These are phyloP conservation scores for Staphylotrichum tortipilum DNA, from an alignment of 495 filamentous ascomycete genomes.

Conservation along the genomic window DNA sequence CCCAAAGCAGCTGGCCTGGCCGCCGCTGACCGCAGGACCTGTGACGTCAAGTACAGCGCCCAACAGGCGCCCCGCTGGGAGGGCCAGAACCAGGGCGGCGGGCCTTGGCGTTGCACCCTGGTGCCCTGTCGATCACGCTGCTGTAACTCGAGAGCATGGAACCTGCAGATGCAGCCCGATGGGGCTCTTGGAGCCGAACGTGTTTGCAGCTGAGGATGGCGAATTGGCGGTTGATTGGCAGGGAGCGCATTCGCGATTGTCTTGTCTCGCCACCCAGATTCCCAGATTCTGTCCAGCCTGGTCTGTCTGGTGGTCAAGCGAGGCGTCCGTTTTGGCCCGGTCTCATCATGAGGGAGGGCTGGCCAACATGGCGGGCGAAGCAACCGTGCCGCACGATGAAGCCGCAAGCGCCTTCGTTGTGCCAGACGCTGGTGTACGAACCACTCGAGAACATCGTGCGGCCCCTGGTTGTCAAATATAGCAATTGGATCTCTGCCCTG, in stretches of 20 bases:
- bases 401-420: too few species aligned
- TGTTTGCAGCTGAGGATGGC: too few species aligned
- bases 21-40: neutral
- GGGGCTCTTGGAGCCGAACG: too few species aligned
- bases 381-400: neutral
- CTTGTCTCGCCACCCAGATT: too few species aligned
- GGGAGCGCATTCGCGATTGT: too few species aligned
- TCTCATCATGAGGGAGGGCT: neutral
- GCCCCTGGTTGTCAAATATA: too few species aligned
- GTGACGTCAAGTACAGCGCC: slow-evolving; percentile 8
- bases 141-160: neutral
- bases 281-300: neutral
- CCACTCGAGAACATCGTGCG: too few species aligned
- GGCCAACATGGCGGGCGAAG: neutral
- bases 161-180: too few species aligned
- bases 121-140: slow-evolving; percentile 1
- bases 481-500: too few species aligned
- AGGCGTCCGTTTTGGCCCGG: neutral
- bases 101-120: neutral
- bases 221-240: too few species aligned
- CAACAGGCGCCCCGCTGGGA: neutral
- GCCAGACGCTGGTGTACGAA: too few species aligned
- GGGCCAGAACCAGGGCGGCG: slow-evolving; percentile 1
- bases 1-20: neutral
- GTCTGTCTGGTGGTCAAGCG: neutral